phyloP scores from a whole-genome alignment of 371 early-diverging fungal genomes.

The Lichtheimia corymbifera region DNA sequence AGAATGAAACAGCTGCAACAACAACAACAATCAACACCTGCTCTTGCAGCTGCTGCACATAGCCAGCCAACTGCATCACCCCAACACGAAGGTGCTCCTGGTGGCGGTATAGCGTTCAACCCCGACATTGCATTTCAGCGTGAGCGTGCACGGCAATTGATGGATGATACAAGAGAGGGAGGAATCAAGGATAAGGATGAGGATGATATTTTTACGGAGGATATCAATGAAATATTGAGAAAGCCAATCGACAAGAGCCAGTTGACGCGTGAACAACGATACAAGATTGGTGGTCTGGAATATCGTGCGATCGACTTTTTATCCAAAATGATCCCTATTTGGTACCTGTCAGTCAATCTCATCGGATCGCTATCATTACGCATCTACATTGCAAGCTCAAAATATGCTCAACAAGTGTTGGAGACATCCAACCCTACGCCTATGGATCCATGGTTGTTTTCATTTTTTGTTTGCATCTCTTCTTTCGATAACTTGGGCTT shows the following conservation, averaged over 20 bases:
- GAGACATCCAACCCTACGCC: conserved; percentile 11
- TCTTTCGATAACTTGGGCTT: conserved; percentile 19
- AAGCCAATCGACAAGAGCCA: conserved; percentile 18
- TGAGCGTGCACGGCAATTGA: conserved; percentile 24
- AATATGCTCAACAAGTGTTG: conserved; percentile 27
- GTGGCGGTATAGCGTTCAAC: conserved; percentile 37
- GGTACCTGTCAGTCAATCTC: conserved; percentile 29
- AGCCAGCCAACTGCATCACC: background rate
- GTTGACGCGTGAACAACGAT: conserved; percentile 34
- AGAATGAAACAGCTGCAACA: background rate
- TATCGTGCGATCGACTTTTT: conserved; percentile 39
- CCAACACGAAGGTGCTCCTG: background rate
- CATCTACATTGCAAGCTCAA: conserved; percentile 32
- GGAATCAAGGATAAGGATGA: background rate
- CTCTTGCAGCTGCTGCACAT: background rate
- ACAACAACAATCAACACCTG: background rate
- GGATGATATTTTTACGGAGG: conserved; percentile 1
- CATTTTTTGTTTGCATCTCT: conserved; percentile 16
- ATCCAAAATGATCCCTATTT: conserved; percentile 29
- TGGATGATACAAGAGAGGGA: conserved; percentile 10
- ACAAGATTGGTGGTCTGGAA: conserved; percentile 40
- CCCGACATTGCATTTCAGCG: conserved; percentile 36
- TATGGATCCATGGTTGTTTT: conserved; percentile 22
- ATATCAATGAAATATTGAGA: too few relatives aligned
- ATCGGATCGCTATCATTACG: conserved; percentile 29